Evolutionary conservation across 306 rosid genomes (phyloP), one percentile per base, ranked within the genome.

Genomic region (Nissolia schottii): DNA sequence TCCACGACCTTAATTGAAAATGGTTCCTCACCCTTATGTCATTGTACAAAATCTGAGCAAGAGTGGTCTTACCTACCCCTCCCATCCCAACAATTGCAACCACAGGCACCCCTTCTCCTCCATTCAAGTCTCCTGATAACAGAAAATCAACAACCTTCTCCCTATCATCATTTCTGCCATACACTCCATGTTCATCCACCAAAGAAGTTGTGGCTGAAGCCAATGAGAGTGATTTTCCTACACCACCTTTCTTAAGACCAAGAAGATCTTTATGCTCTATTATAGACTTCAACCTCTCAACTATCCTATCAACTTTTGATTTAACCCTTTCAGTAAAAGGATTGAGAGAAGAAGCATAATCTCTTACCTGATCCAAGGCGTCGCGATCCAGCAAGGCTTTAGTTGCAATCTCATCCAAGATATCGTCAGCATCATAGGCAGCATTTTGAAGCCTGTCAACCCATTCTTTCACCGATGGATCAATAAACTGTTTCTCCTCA

Each of bases 1-100:
- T 64, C 84, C 84, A 80, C 16, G 79, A 49, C 54, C 56, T 67
- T 7, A 59, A 13, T 11, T 25, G 60, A 71, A 71, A 77, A 31
- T 60, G 73, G 6, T 66, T 24, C 63, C n/a, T 50, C 46, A 70
- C 77, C 15, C 74, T 18, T 1, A 5, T 18, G 11, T 80, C 73
- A 22, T 80, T 80, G 84, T 61, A 80, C 58, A 74, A 50, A 63
- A 73, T 19, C 60, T 80, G 84, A 41, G 84, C 84, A 61, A 80
- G 81, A 41, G 87, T 80, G 0, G 85, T 80, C 78, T 86, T 86
- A 0, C 90, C 90, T 41, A 86, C n/a, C 56, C 80, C 84, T 7
- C 73, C 80, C 84, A 80, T 80, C n/a, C 80, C 84, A 45, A 80
- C 77, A 61, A 80, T 68, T 34, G 84, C 68, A 45, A 75, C 23